Evolutionary conservation across 495 filamentous ascomycete genomes (phyloP), one percentile per base, ranked within the genome.

Genomic region (Trichoderma gamsii): DNA sequence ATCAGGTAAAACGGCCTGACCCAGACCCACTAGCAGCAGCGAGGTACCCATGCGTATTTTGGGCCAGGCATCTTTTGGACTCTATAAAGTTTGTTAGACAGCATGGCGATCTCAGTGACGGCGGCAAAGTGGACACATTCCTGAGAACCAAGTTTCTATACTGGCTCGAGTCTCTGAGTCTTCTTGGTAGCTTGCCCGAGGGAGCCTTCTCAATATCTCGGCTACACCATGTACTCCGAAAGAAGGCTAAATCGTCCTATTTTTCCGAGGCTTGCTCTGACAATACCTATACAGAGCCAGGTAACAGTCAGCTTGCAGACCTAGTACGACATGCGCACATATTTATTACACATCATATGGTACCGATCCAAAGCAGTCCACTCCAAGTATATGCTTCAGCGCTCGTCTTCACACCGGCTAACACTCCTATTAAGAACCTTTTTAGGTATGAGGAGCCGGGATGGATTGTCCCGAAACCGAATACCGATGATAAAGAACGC

Each of bases 21-120:
- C 70, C 71, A 15, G 76, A 78, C 66, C 76, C 77, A 61, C 56
- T 79, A 49, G 72, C 69, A 5, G 59, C 66, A 41, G 43, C 70
- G 56, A 72, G 71, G 29, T 81, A 81, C 64, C 69, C 79, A 3
- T 80, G 78, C 68, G 25, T 77, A 25, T 76, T 75, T 67, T 81
- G 77, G 79, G 69, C 73, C 63, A 71, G 77, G 29, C 79, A 80
- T 69, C 64, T 77, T 18, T 23, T 9, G 1, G 29, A 67, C 21
- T 32, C n/a, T 12, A n/a, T 16, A n/a, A n/a, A n/a, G 8, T 12
- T 46, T 46, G 43, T 23, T 7, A 52, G 29, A 2, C 9, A 25
- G 38, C 63, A 65, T 49, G 44, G 44, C 3, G 68, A 27, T 15
- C 9, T n/a, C 13, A 0, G 13, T 52, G 66, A 35, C n/a, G 13